Evolutionary conservation across 495 filamentous ascomycete species (phyloP), one percentile per base, ranked within the genome.

Genomic region (Trichoderma gamsii): DNA sequence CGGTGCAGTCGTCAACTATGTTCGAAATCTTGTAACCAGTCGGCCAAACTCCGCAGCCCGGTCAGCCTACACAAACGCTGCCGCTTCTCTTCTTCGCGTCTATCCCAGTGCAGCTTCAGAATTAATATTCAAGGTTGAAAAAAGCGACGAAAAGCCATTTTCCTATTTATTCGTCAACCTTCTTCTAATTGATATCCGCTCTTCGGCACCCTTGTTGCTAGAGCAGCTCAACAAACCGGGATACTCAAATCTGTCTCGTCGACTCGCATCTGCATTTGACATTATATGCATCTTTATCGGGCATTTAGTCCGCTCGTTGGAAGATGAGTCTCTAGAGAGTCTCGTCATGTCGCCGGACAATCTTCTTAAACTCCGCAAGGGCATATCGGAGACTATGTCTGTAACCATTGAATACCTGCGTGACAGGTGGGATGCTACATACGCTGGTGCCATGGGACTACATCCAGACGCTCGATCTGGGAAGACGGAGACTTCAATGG

Each of bases 341-440:
- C 67, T 76, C 51, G 66, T 67, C 21, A 76, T 85, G 71, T 71
- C 82, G 13, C 82, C 86, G 0, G 83, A 86, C 66, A 76, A 81
- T 3, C 79, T 90, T 38, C 78, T 89, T 12, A 83, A 83, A 67
- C 77, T 90, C 1, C 84, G 86, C 32, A 80, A 76, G 46, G 80
- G 85, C 68, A 80, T 90, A 66, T 78, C 79, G 5, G 86, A 88
- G 69, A 85, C 84, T 1, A 77, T 90, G 56, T 84, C 83, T 6
- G 76, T 86, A 4, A 79, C 82, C 0, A 80, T 87, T 71, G 88
- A 90, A 72, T 87, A 85, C 74, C 78, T 90, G 0, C 83, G 87
- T 35, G 88, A 90, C 70, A 76, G 88, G 21, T 89, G 83, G 82
- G 88, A 90, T 70, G 83, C 82, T 2, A 80, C 81, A 12, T 76